These are phyloP conservation scores for Magnaporthiopsis rhizophila DNA, from an alignment of 2,329 filamentous ascomycete species.

Conservation along the genomic window DNA sequence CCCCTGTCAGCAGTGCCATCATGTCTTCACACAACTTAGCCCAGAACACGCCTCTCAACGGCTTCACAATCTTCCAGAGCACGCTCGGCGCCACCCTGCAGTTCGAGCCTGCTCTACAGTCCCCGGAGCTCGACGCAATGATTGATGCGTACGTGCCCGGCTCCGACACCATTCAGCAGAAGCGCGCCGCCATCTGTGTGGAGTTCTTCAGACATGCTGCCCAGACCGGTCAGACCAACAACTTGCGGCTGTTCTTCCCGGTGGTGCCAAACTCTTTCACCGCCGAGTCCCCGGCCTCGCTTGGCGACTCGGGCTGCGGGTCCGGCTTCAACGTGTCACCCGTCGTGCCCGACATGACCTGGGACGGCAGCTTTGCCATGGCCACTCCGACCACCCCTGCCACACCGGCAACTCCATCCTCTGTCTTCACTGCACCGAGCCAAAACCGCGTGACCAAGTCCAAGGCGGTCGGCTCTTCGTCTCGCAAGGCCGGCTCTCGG, in stretches of 20 bases:
- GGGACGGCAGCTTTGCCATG: slow-evolving; percentile 18
- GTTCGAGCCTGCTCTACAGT: slow-evolving; percentile 58
- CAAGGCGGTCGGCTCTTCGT: slow-evolving; percentile 17
- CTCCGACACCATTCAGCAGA: slow-evolving; percentile 45
- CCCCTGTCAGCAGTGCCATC: slow-evolving; percentile 14
- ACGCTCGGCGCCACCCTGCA: slow-evolving; percentile 48
- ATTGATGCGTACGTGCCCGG: slow-evolving; percentile 51
- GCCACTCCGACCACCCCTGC: slow-evolving; percentile 23
- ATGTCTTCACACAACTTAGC: slow-evolving; percentile 28
- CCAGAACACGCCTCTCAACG: slow-evolving; percentile 26
- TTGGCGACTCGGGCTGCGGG: slow-evolving; percentile 36
- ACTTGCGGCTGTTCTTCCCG: slow-evolving; percentile 49
- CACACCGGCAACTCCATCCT: slow-evolving; percentile 19
- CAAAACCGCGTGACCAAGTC: slow-evolving; percentile 15
- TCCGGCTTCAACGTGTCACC: slow-evolving; percentile 43
- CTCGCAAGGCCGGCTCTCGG: slow-evolving; percentile 16
- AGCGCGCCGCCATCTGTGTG: slow-evolving; percentile 48
- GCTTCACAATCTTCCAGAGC: slow-evolving; percentile 54
- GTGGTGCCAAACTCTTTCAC: slow-evolving; percentile 31
- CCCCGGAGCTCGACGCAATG: slow-evolving; percentile 51
- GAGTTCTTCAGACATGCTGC: slow-evolving; percentile 50
- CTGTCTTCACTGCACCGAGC: slow-evolving; percentile 12
- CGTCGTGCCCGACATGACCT: slow-evolving; percentile 36
- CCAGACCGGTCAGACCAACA: slow-evolving; percentile 40
- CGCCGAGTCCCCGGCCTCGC: slow-evolving; percentile 36